A percentile compares a stretch with the other conserved stretches of the same genome.
These are phyloP conservation scores for Suillus ampliporus DNA, from an alignment of 768 basidiomycete species.

Conservation along the genomic window DNA sequence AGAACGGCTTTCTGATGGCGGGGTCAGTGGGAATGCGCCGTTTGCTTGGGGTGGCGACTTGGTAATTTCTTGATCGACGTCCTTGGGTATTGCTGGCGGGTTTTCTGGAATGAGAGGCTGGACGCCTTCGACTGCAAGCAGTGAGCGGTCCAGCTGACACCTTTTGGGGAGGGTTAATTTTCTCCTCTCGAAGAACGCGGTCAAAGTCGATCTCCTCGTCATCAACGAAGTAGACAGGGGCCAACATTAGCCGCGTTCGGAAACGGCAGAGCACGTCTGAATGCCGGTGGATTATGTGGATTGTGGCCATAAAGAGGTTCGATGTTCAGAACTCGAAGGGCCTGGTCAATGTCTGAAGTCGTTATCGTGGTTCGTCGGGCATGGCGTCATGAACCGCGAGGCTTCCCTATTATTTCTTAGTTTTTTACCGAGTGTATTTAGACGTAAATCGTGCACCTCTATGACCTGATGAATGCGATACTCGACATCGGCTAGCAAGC, in stretches of 20 bases:
- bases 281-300: slow-evolving; percentile 38
- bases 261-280: slow-evolving; percentile 53
- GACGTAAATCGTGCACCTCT: slow-evolving; percentile 58
- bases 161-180: slow-evolving; percentile 80
- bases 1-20: slow-evolving; percentile 32
- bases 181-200: slow-evolving; percentile 84
- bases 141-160: slow-evolving; percentile 89
- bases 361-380: slow-evolving; percentile 89
- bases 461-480: slow-evolving; percentile 95
- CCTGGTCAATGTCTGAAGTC: slow-evolving; percentile 91
- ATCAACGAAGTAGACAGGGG: slow-evolving; percentile 89
- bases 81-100: slow-evolving; percentile 79
- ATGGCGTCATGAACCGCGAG: slow-evolving; percentile 95
- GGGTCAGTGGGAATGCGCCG: slow-evolving; percentile 32
- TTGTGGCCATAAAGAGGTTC: slow-evolving; percentile 86
- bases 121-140: slow-evolving; percentile 98
- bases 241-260: slow-evolving; percentile 55
- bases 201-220: slow-evolving; percentile 99
- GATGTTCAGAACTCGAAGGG: slow-evolving; percentile 92
- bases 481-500: slow-evolving; percentile 94
- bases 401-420: slow-evolving; percentile 64
- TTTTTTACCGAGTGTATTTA: not conserved
- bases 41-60: slow-evolving; percentile 32
- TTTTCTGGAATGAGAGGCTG: slow-evolving; percentile 97
- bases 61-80: slow-evolving; percentile 45